Percentiles rank a stretch among this genome's conserved stretches.
Evolutionary conservation across 2,329 filamentous ascomycete genomes (phyloP).

Genomic region (Curvularia lunata): DNA sequence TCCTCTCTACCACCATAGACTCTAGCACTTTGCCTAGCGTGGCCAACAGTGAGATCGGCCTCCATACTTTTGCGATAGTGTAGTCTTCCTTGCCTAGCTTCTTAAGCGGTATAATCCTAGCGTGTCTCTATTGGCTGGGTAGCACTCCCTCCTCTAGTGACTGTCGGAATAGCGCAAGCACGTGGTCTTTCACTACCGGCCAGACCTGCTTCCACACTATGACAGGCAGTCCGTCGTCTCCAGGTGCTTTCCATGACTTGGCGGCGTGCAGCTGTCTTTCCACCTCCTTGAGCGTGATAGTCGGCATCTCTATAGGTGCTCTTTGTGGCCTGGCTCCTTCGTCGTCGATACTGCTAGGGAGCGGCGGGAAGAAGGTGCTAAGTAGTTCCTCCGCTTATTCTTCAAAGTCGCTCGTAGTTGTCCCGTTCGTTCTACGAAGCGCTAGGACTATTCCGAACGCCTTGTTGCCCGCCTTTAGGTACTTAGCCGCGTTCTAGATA

Average conservation of each 20-base stretch:
- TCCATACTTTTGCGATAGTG: constrained; percentile 24
- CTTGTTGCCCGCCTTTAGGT: constrained; percentile 16
- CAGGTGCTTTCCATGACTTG: no score
- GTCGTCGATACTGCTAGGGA: constrained; percentile 12
- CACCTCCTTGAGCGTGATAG: no score
- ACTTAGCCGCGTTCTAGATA: constrained; percentile 17
- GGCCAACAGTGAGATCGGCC: constrained; percentile 34
- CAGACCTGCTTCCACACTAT: no score
- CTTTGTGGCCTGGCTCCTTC: constrained; percentile 13
- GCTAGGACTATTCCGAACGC: constrained; percentile 16
- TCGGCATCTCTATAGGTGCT: constrained; percentile 9
- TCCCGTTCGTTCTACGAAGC: constrained; percentile 14
- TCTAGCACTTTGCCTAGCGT: constrained; percentile 29
- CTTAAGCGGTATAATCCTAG: constrained; percentile 16
- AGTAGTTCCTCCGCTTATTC: constrained; percentile 15
- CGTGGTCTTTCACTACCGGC: no score
- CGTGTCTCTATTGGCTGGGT: constrained; percentile 17
- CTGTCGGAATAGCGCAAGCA: constrained; percentile 18
- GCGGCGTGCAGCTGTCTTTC: no score
- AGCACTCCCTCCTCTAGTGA: constrained; percentile 17
- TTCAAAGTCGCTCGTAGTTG: constrained; percentile 8
- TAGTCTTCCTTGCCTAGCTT: constrained; percentile 17
- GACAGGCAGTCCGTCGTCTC: no score
- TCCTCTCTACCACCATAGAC: constrained; percentile 34
- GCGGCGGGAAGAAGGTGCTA: constrained; percentile 15